Base-by-base conservation (phyloP, 208 protist species). In the Herpetomonas samuelpessoai region DNA sequence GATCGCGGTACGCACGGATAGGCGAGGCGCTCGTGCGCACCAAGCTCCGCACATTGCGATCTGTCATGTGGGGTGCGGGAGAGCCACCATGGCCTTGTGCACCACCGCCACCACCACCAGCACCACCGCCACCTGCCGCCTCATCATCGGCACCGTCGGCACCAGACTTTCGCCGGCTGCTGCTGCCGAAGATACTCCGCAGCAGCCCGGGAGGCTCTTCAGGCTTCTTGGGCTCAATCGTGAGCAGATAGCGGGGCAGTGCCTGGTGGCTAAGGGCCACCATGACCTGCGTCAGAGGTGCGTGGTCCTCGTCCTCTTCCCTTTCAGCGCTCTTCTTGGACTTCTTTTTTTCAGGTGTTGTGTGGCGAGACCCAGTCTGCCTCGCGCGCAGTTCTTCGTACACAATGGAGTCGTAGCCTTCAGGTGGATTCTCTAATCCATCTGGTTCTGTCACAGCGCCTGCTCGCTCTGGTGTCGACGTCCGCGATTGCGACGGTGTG, bases 181-280 rank as follows among this genome's bases (percentile, higher is more conserved):
- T 25, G 10, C 26, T 48, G 30, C 22, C 29, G 51, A 26, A 51
- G 21, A 3, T 19, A 24, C 1, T 47, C 41, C 2, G 70, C 50
- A 4, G 58, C 57, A 18, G 35, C 30, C 19, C 4, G 4, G 28
- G 3, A 14, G 45, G 2, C 30, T 6, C 41, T 14, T 65, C 60
- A 4, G 7, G 48, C 12, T 49, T 57, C n/a, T 31, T 3, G 2
- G 64, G 39, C 19, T 31, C 22, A 1, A 91, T 57, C 3, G 71
- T 80, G 30, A 92, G 66, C 9, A 92, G 52, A 49, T 92, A 92
- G 26, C 85, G 81, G 3, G 85, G 76, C 16, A 92, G 62, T 0
- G 85, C 85, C 67, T 88, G 81, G 47, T 86, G 72, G 62, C 83
- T 84, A 55, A 59, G 55, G 10, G 46, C 52, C 0, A 91, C 66